These are phyloP conservation scores for Solanum chacoense DNA, from an alignment of 305 asterid genomes.

Conservation along the genomic window DNA sequence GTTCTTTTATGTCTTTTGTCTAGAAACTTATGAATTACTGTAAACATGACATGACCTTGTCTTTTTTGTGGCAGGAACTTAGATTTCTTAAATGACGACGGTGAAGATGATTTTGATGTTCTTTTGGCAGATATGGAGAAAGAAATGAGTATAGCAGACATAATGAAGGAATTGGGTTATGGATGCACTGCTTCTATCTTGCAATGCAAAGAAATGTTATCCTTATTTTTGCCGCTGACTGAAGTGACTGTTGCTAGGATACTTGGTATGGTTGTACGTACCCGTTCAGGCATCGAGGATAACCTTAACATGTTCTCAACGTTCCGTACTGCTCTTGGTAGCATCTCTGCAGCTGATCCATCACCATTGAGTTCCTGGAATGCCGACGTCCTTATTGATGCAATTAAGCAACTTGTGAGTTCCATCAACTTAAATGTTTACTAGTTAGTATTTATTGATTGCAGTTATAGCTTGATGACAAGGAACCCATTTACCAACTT, in stretches of 20 bases:
- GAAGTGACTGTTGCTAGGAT: conserved; percentile 71
- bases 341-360: conserved; percentile 32
- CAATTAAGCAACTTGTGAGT: conserved; percentile 87
- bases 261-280: conserved; percentile 68
- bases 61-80: conserved; percentile 40
- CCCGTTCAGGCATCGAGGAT: conserved; percentile 63
- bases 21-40: background rate
- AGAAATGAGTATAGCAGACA: conserved; percentile 85
- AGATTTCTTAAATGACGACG: conserved; percentile 38
- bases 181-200: conserved; percentile 69
- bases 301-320: conserved; percentile 58
- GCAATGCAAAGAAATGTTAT: conserved; percentile 78
- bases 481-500: background rate
- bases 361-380: conserved; percentile 63
- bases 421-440: background rate
- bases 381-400: conserved; percentile 66
- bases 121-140: conserved; percentile 90
- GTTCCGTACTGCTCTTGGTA: conserved; percentile 68
- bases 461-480: conserved; percentile 1
- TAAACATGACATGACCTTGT: background rate
- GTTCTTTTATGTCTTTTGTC: background rate
- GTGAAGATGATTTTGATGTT: conserved; percentile 77
- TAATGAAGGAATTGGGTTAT: conserved; percentile 87
- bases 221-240: conserved; percentile 67
- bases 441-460: background rate